Base-by-base conservation (phyloP, 192 early-diverging fungal genomes). In the Backusella tarrabulga region DNA sequence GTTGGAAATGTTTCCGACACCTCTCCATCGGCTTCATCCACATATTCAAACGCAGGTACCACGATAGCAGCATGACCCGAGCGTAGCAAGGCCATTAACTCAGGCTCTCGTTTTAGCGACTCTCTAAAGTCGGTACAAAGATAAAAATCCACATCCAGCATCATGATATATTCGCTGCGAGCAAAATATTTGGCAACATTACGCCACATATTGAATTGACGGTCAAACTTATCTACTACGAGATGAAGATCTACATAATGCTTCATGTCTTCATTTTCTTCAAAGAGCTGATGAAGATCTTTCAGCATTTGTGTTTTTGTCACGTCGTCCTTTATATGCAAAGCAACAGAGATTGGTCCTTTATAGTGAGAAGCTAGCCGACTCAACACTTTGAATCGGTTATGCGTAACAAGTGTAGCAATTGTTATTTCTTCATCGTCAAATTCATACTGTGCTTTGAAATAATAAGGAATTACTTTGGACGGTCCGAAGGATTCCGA, bases 191-290 rank as follows among this genome's bases (percentile, higher is more conserved):
- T 87, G 40, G 89, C 89, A 2, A 90, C 84, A 41, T 90, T 90
- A 21, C 89, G 81, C 89, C 88, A 90, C 87, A 88, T 86, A 73
- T 90, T 90, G 76, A 90, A 90, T 73, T 90, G 89, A 40, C 89
- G 83, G 68, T 87, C 87, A 72, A 90, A 90, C 19, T 79, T 80
- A 72, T 90, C 89, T 9, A 89, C 79, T 29, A 90, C 81, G 9
- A 90, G 83, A 79, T 90, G 89, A 14, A 89, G 54, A 81, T 90
- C 89, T 7, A 89, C 85, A 67, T 83, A 88, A 74, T 81, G 21
- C 23, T 77, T 83, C 77, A 90, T 78, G 34, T 86, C 68, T 2
- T 85, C 80, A 52, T 90, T 85, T 5, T 70, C 70, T 21, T 79
- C 77, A 42, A 85, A 84, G 2, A 90, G 73, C 32, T 84, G 81